Conservation (phyloP, 768 basidiomycete species). For the Termitomyces bulborhizus region DNA sequence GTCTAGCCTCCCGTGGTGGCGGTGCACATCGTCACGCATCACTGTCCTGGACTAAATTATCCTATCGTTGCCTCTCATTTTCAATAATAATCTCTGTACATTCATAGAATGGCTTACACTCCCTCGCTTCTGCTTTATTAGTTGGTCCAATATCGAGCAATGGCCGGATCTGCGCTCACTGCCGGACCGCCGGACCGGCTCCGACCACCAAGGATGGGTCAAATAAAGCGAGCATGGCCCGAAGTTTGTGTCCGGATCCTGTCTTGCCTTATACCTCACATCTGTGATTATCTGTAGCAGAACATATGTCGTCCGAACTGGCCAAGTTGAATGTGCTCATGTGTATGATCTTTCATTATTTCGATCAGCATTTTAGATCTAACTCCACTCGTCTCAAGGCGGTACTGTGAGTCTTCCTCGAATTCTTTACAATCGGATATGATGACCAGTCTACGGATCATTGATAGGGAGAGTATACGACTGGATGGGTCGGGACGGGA, state of each 20-base stretch:
- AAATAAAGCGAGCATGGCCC: background rate
- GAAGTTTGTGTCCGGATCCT: background rate
- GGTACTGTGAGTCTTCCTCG: constrained; percentile 25
- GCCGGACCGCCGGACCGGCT: constrained; percentile 12
- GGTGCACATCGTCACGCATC: constrained; percentile 1
- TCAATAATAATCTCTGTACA: background rate
- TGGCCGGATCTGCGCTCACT: background rate
- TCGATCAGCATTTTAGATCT: constrained; percentile 2
- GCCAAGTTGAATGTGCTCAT: constrained; percentile 66
- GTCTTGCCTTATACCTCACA: background rate
- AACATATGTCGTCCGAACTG: constrained; percentile 33
- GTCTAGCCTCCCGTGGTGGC: constrained; percentile 8
- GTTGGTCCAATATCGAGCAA: background rate
- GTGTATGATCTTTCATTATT: constrained; percentile 43
- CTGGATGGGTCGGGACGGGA: constrained; percentile 90
- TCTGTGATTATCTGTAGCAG: background rate
- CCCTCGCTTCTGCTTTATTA: background rate
- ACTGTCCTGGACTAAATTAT: no score
- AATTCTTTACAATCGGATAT: background rate
- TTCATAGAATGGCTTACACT: background rate
- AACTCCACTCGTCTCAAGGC: constrained; percentile 19
- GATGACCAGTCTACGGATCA: background rate
- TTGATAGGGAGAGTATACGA: constrained; percentile 80
- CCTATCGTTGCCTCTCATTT: background rate
- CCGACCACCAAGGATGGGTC: background rate